Evolutionary conservation across 202 grass and related monocot species (phyloP).

Genomic region (Carex sylvatica): DNA sequence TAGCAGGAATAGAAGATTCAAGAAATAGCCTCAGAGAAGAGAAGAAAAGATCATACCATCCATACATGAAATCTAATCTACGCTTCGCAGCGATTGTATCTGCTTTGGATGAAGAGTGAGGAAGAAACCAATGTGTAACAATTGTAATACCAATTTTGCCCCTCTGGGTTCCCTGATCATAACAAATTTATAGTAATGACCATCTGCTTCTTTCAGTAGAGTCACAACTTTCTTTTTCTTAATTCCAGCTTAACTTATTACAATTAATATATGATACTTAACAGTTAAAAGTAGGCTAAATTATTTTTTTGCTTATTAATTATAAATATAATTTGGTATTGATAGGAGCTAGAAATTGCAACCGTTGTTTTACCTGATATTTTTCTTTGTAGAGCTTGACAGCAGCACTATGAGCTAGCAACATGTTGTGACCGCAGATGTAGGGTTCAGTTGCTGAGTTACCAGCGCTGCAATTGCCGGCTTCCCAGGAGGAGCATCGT

Average conservation of each 20-base stretch:
- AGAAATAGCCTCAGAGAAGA: background rate
- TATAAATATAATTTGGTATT: too few species aligned
- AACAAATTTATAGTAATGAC: background rate
- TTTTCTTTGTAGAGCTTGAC: conserved; percentile 19
- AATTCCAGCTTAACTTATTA: background rate
- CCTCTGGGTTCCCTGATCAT: conserved; percentile 27
- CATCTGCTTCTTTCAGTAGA: background rate
- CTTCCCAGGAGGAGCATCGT: conserved; percentile 25
- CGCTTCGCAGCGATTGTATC: conserved; percentile 34
- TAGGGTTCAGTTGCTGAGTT: conserved; percentile 39
- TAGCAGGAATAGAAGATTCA: background rate
- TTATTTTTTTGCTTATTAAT: background rate
- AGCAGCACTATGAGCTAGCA: conserved; percentile 33
- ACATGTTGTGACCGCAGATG: conserved; percentile 28
- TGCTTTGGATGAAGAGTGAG: conserved; percentile 12
- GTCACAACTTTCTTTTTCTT: background rate
- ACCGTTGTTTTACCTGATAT: conserved; percentile 18
- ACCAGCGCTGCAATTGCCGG: background rate
- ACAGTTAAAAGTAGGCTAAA: too few species aligned
- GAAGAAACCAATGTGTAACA: conserved; percentile 38
- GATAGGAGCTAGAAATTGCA: background rate
- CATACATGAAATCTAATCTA: conserved; percentile 52
- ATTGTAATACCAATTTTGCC: conserved; percentile 46
- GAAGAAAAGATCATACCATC: conserved; percentile 35
- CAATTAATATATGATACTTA: too few species aligned